These are phyloP conservation scores for Triticum urartu DNA, from an alignment of 176 grass and related monocot genomes.

Conservation along the genomic window DNA sequence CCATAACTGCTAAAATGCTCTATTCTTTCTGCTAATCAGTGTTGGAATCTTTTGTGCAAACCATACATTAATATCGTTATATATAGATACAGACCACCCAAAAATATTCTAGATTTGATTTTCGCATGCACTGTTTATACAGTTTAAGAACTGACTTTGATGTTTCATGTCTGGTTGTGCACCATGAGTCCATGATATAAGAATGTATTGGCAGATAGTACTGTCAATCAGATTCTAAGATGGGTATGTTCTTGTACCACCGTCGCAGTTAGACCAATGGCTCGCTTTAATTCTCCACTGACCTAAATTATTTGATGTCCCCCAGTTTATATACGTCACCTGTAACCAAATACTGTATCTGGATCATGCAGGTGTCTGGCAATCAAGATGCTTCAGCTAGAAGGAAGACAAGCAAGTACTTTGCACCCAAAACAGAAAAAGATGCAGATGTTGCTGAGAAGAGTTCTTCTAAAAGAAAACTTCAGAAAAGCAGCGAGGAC, in stretches of 20 bases:
- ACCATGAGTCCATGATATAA: neutral
- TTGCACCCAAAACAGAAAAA: conserved; percentile 49
- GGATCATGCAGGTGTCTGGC: conserved; percentile 33
- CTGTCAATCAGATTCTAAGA: neutral
- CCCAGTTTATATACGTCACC: neutral
- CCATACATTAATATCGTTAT: neutral
- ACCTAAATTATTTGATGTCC: neutral
- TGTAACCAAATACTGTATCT: conserved; percentile 14
- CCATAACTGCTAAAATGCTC: neutral
- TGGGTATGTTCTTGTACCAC: neutral
- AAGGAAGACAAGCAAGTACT: conserved; percentile 94
- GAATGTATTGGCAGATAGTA: neutral
- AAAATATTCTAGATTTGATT: neutral
- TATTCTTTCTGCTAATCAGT: neutral
- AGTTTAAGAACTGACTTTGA: neutral
- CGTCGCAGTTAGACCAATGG: neutral
- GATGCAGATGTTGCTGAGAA: conserved; percentile 38
- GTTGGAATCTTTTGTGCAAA: neutral
- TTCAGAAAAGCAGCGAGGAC: conserved; percentile 40
- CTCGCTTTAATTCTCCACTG: neutral
- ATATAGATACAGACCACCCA: neutral
- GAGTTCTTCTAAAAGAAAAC: conserved; percentile 61
- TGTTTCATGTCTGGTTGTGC: neutral
- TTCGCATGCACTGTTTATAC: neutral
- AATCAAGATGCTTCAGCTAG: conserved; percentile 62